Evolutionary conservation across 768 basidiomycete genomes (phyloP).

Genomic region (Phanerodontia chrysosporium): DNA sequence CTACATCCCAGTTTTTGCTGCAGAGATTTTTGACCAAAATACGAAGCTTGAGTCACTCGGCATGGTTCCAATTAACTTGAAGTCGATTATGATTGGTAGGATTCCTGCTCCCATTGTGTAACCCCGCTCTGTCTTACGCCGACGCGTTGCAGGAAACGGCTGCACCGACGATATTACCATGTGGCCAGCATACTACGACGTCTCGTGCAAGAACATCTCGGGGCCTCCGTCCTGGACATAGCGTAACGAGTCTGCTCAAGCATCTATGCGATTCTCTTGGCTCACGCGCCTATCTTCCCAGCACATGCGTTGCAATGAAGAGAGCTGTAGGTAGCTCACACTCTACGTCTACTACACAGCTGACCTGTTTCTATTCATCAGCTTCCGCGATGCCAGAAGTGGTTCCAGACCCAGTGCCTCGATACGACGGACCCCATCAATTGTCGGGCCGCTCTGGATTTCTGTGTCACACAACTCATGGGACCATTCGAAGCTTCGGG

Average conservation of each 20-base stretch:
- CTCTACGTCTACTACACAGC: background rate
- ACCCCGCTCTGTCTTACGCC: too few relatives aligned
- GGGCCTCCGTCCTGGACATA: slow-evolving; percentile 46
- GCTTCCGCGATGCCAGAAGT: slow-evolving; percentile 43
- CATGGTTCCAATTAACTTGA: slow-evolving; percentile 44
- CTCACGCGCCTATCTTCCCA: too few relatives aligned
- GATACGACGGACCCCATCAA: slow-evolving; percentile 39
- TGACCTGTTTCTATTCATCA: slow-evolving; percentile 8
- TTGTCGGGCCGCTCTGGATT: slow-evolving; percentile 37
- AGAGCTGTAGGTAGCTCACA: slow-evolving; percentile 29
- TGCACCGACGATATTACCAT: slow-evolving; percentile 36
- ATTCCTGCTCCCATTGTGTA: too few relatives aligned
- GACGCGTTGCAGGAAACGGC: slow-evolving; percentile 40
- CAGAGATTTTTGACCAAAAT: slow-evolving; percentile 48
- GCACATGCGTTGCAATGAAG: slow-evolving; percentile 42
- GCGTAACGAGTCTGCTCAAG: slow-evolving; percentile 29
- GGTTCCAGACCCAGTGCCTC: slow-evolving; percentile 35
- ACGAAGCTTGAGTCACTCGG: slow-evolving; percentile 36
- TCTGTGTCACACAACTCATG: slow-evolving; percentile 32
- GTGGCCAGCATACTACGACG: slow-evolving; percentile 43
- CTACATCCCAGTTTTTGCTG: slow-evolving; percentile 49
- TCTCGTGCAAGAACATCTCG: slow-evolving; percentile 45
- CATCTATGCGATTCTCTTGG: too few relatives aligned
- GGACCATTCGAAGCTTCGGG: slow-evolving; percentile 28
- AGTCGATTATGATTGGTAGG: slow-evolving; percentile 49